Evolutionary conservation across 768 basidiomycete genomes (phyloP), one percentile per base, ranked within the genome.

Genomic region (Russula virescens): DNA sequence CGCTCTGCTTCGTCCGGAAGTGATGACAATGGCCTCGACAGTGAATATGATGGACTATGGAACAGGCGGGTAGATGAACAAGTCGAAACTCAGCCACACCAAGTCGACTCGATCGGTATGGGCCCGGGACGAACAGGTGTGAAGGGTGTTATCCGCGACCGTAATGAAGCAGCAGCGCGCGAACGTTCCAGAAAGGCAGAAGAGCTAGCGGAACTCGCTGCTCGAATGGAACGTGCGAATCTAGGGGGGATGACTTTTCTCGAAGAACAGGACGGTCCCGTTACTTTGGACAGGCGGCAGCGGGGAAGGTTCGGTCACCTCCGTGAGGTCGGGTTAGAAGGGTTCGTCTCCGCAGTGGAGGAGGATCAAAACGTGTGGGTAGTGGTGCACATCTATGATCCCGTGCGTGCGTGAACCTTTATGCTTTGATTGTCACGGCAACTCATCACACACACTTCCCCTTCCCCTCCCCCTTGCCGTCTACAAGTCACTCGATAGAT

Each of bases 51-150:
- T 19, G 79, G 76, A 65, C 77, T 75, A 50, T 78, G 42, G 50
- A 25, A 49, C 10, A 50, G 31, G 8, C 50, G 21, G 9, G 19
- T 19, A 3, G 49, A 55, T 21, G 77, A 80, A 62, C 79, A 79
- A 61, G 79, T 78, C 42, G 78, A 82, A 66, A 61, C 76, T 68
- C 79, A 57, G 72, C 76, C 68, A 61, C 64, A 58, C 9, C 73
- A 75, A 63, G 70, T 76, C 52, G 83, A 87, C 58, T 85, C 86
- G 14, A 90, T 92, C 54, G 89, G 91, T 10, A 88, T 92, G 87
- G 89, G 87, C 4, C 88, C 88, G 11, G 91, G 91, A 5, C 79
- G 91, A 28, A 94, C 91, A 6, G 91, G 91, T 23, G 91, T 93
- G 51, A 94, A 94, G 68, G 91, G 91, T 26, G 91, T 94, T 62